These are phyloP conservation scores for Yamadazyma conglobata DNA, from an alignment of 1,139 yeast species.

Conservation along the genomic window DNA sequence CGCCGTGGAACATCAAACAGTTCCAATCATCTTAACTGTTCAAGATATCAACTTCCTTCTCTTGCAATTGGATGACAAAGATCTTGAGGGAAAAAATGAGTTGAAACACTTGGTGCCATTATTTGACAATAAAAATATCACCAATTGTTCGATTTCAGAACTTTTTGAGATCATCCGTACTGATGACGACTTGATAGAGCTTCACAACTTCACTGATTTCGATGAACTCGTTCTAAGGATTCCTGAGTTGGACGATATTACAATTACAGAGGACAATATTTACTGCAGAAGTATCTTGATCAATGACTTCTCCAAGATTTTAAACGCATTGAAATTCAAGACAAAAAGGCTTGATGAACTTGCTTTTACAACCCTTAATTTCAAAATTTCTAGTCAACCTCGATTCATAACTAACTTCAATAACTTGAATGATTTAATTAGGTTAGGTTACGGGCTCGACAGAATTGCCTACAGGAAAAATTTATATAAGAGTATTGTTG, in stretches of 20 bases:
- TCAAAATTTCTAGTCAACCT: slow-evolving; percentile 24
- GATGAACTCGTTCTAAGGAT: slow-evolving; percentile 32
- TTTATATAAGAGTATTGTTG: neutral
- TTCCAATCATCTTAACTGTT: slow-evolving; percentile 21
- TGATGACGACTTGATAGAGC: slow-evolving; percentile 27
- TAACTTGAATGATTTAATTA: slow-evolving; percentile 22
- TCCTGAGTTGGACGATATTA: slow-evolving; percentile 29
- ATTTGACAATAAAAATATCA: slow-evolving; percentile 20
- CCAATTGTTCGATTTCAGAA: slow-evolving; percentile 20
- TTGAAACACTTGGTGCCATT: slow-evolving; percentile 20
- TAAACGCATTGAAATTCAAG: slow-evolving; percentile 22
- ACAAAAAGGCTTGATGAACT: slow-evolving; percentile 16
- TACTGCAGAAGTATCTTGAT: slow-evolving; percentile 29
- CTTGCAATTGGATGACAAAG: slow-evolving; percentile 17
- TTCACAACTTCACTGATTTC: slow-evolving; percentile 22
- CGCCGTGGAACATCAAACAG: slow-evolving; percentile 5
- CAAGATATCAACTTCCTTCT: slow-evolving; percentile 25
- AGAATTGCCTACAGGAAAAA: slow-evolving; percentile 1
- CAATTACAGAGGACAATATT: slow-evolving; percentile 39
- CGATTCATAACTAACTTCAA: slow-evolving; percentile 35
- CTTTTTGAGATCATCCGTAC: slow-evolving; percentile 26
- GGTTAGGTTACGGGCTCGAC: slow-evolving; percentile 23
- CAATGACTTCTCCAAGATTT: slow-evolving; percentile 31
- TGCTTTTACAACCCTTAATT: slow-evolving; percentile 16
- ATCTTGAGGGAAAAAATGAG: slow-evolving; percentile 5